Evolutionary conservation across 495 filamentous ascomycete species (phyloP).

Genomic region (Astrothelium subdiscretum): DNA sequence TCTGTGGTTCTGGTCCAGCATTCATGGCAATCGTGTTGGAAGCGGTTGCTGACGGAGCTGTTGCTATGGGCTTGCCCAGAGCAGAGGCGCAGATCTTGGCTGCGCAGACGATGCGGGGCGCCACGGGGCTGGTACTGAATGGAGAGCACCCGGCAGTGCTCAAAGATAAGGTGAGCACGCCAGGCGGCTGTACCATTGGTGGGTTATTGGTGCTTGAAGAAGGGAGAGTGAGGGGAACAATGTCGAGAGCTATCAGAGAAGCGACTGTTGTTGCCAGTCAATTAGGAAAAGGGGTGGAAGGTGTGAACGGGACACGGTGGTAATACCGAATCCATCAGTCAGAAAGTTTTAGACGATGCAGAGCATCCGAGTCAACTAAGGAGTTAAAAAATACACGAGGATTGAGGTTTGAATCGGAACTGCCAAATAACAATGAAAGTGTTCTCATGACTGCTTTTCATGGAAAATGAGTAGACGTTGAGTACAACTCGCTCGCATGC

Average conservation of each 20-base stretch:
- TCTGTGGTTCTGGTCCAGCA: conserved; percentile 69
- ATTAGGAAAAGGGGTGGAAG: conserved; percentile 41
- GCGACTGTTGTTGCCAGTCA: conserved; percentile 65
- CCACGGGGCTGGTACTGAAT: conserved; percentile 54
- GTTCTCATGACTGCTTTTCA: no score
- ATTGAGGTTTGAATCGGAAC: no score
- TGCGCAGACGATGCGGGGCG: conserved; percentile 65
- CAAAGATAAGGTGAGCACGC: conserved; percentile 66
- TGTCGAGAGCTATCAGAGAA: conserved; percentile 63
- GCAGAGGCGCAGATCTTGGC: conserved; percentile 71
- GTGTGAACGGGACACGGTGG: conserved; percentile 38
- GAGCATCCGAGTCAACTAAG: no score
- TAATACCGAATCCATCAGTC: conserved; percentile 4
- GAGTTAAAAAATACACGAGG: no score
- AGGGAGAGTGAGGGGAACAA: conserved; percentile 54
- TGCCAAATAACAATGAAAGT: no score
- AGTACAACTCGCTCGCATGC: no score
- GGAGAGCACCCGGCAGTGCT: conserved; percentile 70
- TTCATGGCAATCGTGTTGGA: conserved; percentile 72
- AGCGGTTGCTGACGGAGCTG: conserved; percentile 63
- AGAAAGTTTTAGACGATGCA: no score
- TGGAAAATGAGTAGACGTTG: no score
- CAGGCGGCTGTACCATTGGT: conserved; percentile 71
- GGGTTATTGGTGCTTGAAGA: conserved; percentile 69
- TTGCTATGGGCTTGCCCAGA: conserved; percentile 69